A percentile compares a stretch with the other conserved stretches of the same genome.
These are phyloP conservation scores for Aristolochia fimbriata DNA, from an alignment of 164 flowering plant species.

Conservation along the genomic window DNA sequence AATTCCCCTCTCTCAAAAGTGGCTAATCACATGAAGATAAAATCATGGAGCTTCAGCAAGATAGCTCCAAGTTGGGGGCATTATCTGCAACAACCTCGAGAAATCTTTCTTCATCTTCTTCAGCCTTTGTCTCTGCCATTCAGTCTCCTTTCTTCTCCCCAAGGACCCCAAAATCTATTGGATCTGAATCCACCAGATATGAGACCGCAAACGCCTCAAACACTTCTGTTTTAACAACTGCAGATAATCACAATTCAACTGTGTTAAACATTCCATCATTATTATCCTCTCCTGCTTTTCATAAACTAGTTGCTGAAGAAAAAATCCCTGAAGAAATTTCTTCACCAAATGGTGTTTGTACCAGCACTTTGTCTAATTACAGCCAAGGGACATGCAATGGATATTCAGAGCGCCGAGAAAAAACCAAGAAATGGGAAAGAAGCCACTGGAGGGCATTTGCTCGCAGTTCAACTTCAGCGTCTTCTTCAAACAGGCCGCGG, in stretches of 20 bases:
- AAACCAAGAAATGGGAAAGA: slow-evolving; percentile 32
- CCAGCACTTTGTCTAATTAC: slow-evolving; percentile 28
- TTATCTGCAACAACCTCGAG: slow-evolving; percentile 40
- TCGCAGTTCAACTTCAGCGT: slow-evolving; percentile 32
- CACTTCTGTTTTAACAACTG: slow-evolving; percentile 6
- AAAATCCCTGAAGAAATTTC: slow-evolving; percentile 24
- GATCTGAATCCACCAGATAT: slow-evolving; percentile 29
- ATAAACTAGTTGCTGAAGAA: slow-evolving; percentile 10
- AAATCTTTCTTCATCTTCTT: slow-evolving; percentile 83
- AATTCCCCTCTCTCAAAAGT: slow-evolving; percentile 9
- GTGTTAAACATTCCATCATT: slow-evolving; percentile 24
- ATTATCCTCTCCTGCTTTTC: slow-evolving; percentile 19
- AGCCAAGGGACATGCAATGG: slow-evolving; percentile 23
- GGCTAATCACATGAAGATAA: slow-evolving; percentile 19
- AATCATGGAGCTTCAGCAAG: slow-evolving; percentile 62
- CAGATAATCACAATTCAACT: slow-evolving; percentile 18
- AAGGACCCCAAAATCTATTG: slow-evolving; percentile 46
- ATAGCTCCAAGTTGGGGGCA: slow-evolving; percentile 45
- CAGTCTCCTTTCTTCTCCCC: slow-evolving; percentile 95
- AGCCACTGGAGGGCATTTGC: slow-evolving; percentile 25
- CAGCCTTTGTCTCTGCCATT: slow-evolving; percentile 73
- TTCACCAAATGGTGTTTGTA: slow-evolving; percentile 36
- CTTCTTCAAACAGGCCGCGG: slow-evolving; percentile 41
- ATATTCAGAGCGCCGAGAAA: slow-evolving; percentile 26
- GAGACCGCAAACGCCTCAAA: slow-evolving; percentile 28